These are phyloP conservation scores for Bidens hawaiensis DNA, from an alignment of 140 eudicot species.

Conservation along the genomic window DNA sequence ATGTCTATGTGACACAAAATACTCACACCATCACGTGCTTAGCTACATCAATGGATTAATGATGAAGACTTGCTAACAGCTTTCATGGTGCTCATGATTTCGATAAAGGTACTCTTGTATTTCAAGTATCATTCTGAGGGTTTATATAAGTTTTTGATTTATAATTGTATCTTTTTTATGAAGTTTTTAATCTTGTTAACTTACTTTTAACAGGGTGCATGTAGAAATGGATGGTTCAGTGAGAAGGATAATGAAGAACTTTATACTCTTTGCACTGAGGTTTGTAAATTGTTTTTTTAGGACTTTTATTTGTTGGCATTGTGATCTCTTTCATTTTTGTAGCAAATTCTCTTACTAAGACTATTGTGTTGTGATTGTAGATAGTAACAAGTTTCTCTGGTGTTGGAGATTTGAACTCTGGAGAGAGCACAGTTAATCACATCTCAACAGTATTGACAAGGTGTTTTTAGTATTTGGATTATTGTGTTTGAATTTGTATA, in stretches of 20 bases:
- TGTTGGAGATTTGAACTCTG: constrained; percentile 38
- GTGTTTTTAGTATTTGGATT: constrained; percentile 22
- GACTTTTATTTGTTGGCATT: not conserved
- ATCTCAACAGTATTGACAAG: constrained; percentile 61
- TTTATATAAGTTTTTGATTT: constrained; percentile 1
- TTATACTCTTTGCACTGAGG: constrained; percentile 51
- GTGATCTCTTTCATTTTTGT: not conserved
- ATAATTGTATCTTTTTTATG: constrained; percentile 6
- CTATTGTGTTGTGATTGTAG: constrained; percentile 30
- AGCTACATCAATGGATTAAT: constrained; percentile 54
- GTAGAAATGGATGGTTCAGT: constrained; percentile 65
- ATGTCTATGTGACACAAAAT: no score
- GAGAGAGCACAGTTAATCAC: constrained; percentile 31
- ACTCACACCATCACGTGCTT: constrained; percentile 18
- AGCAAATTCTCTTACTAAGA: not conserved
- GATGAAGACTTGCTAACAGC: constrained; percentile 47
- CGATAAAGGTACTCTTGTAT: constrained; percentile 62
- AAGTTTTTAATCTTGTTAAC: constrained; percentile 7
- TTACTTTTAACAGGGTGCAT: constrained; percentile 53
- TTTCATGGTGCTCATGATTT: constrained; percentile 75
- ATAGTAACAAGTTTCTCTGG: constrained; percentile 47
- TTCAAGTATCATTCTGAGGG: not conserved
- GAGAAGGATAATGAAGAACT: constrained; percentile 57
- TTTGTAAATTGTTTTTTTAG: constrained; percentile 20
- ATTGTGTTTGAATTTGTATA: constrained; percentile 9